Percentiles rank a stretch among this genome's conserved stretches.
phyloP scores from a whole-genome alignment of 2,329 filamentous ascomycete genomes.

The Claviceps fusiformis region DNA sequence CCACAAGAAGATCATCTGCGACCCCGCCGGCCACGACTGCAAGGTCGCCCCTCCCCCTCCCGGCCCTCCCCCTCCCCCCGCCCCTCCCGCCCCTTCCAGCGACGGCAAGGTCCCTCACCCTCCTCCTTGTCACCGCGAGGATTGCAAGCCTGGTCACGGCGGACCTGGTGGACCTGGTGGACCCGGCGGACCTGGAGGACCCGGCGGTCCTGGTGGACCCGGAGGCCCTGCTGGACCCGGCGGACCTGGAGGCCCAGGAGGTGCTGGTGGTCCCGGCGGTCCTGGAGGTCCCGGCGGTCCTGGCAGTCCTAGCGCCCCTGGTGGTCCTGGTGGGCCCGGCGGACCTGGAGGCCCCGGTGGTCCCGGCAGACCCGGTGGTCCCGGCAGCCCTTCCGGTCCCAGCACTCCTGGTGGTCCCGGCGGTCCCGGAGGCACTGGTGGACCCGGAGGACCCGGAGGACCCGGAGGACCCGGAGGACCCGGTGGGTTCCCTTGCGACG shows the following conservation, averaged over 20 bases:
- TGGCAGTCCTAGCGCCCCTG: background rate
- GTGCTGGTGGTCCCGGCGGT: no score
- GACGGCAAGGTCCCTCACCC: background rate
- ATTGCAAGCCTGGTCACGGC: background rate
- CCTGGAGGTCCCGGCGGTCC: no score
- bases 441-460: no score
- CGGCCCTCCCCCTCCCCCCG: slow-evolving; percentile 1
- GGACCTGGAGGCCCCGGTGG: no score
- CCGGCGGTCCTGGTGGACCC: no score
- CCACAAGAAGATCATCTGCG: slow-evolving; percentile 17
- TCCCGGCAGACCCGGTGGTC: background rate
- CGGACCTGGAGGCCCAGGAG: no score
- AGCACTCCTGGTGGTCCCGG: background rate
- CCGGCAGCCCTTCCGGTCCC: background rate
- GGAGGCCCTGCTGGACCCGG: no score
- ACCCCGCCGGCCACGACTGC: slow-evolving; percentile 10
- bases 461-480: no score
- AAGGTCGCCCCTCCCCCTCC: slow-evolving; percentile 6
- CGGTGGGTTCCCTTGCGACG: no score
- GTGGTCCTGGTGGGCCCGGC: background rate
- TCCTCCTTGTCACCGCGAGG: background rate
- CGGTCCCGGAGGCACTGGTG: background rate
- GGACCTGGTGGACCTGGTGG: no score
- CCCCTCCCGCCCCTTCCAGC: slow-evolving; percentile 1
- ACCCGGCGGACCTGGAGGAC: no score